Evolutionary conservation across 2,329 filamentous ascomycete species (phyloP).

Genomic region (Talaromyces sp.): DNA sequence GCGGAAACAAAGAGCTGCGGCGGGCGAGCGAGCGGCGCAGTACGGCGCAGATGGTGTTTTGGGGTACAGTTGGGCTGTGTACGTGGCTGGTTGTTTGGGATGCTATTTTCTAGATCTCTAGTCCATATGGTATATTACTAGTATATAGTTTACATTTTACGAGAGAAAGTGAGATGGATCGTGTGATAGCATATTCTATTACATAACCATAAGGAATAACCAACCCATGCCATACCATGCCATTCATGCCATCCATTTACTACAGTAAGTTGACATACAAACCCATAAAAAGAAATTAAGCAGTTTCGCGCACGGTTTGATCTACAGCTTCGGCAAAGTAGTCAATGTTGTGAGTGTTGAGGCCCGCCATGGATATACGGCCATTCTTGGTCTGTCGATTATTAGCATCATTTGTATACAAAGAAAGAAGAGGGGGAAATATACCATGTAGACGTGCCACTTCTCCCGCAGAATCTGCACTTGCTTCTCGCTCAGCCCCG

Average conservation of each 20-base stretch:
- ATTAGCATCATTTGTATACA: not conserved
- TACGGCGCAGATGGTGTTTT: constrained; percentile 72
- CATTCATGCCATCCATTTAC: not conserved
- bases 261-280: not conserved
- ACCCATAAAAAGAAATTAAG: constrained; percentile 7
- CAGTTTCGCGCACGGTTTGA: constrained; percentile 60
- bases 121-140: not conserved
- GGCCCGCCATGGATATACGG: constrained; percentile 95
- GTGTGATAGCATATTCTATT: not conserved
- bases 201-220: not conserved
- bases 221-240: not conserved
- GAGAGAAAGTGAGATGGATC: not conserved
- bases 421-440: constrained; percentile 12
- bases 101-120: constrained; percentile 57
- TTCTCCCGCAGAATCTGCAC: constrained; percentile 42
- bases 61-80: constrained; percentile 70
- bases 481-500: constrained; percentile 46
- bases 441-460: constrained; percentile 48
- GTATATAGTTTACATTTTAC: no score
- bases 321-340: constrained; percentile 90
- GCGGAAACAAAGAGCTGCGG: constrained; percentile 87
- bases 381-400: constrained; percentile 75
- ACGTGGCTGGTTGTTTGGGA: constrained; percentile 73
- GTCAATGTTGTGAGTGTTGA: constrained; percentile 87
- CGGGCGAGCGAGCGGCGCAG: constrained; percentile 68